Percentiles rank a stretch among this genome's conserved stretches.
phyloP scores from a whole-genome alignment of 805 yeast species.

The Saccharomycopsis oosterbeekiorum region DNA sequence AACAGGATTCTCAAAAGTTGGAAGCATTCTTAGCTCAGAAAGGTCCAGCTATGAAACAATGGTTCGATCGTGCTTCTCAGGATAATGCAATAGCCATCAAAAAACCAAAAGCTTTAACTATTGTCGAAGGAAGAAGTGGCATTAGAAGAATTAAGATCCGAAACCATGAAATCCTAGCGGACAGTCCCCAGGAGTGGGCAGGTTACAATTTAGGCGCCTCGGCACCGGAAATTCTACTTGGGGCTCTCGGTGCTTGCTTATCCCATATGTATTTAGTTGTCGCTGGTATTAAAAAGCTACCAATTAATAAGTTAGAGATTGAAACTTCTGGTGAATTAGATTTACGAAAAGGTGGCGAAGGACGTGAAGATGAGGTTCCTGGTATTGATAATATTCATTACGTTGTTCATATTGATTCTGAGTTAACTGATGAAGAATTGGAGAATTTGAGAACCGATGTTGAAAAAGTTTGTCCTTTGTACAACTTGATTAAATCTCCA shows the following conservation, averaged over 20 bases:
- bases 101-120: slow-evolving; percentile 2
- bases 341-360: slow-evolving; percentile 7
- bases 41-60: slow-evolving; percentile 8
- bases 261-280: slow-evolving; percentile 8
- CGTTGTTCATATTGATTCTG: slow-evolving; percentile 6
- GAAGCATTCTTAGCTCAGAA: slow-evolving; percentile 4
- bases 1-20: not conserved
- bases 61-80: not conserved
- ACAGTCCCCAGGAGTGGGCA: slow-evolving; percentile 5
- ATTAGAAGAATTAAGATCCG: slow-evolving; percentile 4
- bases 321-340: slow-evolving; percentile 8
- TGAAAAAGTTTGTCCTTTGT: slow-evolving; percentile 8
- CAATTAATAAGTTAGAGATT: slow-evolving; percentile 1
- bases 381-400: slow-evolving; percentile 7
- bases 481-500: slow-evolving; percentile 4
- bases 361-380: slow-evolving; percentile 1
- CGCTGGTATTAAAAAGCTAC: slow-evolving; percentile 2
- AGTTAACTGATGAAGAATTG: slow-evolving; percentile 2
- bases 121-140: slow-evolving; percentile 7
- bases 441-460: not conserved
- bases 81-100: slow-evolving; percentile 3
- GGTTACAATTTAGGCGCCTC: slow-evolving; percentile 7
- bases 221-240: slow-evolving; percentile 6
- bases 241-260: slow-evolving; percentile 7
- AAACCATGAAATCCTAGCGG: slow-evolving; percentile 5